Conservation (phyloP, 2,329 filamentous ascomycete genomes). For the Taxawa tesnikishii region DNA sequence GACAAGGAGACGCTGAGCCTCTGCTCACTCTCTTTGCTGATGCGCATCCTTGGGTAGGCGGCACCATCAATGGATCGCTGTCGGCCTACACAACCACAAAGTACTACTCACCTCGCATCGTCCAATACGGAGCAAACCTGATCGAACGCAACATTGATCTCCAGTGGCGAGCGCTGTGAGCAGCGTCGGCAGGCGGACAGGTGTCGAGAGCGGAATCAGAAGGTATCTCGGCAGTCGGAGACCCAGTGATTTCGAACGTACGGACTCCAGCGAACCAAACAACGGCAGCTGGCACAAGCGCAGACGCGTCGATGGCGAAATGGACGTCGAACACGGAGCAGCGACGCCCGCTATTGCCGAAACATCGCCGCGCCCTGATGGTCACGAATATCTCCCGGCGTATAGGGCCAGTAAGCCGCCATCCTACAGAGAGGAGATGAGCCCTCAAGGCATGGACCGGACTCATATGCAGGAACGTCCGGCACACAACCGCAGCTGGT, state of each 20-base stretch:
- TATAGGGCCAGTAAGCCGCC: slow-evolving; percentile 59
- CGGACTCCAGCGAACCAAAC: slow-evolving; percentile 19
- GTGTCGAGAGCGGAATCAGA: slow-evolving; percentile 74
- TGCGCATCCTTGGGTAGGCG: slow-evolving; percentile 74
- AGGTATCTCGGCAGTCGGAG: slow-evolving; percentile 58
- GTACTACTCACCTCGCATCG: slow-evolving; percentile 79
- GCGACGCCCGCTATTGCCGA: slow-evolving; percentile 10
- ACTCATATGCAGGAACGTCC: slow-evolving; percentile 14
- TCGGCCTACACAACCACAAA: slow-evolving; percentile 81
- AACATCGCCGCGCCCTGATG: too few relatives aligned
- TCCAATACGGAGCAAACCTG: slow-evolving; percentile 76
- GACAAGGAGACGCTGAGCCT: slow-evolving; percentile 56
- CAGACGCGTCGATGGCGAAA: slow-evolving; percentile 31
- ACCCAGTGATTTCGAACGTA: slow-evolving; percentile 36
- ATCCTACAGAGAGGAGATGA: slow-evolving; percentile 20
- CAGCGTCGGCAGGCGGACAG: slow-evolving; percentile 70
- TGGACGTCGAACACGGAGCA: slow-evolving; percentile 36
- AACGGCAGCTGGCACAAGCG: slow-evolving; percentile 27
- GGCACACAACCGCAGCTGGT: slow-evolving; percentile 47
- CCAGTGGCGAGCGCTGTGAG: slow-evolving; percentile 80
- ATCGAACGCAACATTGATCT: slow-evolving; percentile 73
- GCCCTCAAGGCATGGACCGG: slow-evolving; percentile 16
- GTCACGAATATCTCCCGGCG: slow-evolving; percentile 61
- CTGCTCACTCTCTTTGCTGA: slow-evolving; percentile 77
- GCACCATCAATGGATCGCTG: slow-evolving; percentile 62